Evolutionary conservation across 768 basidiomycete species (phyloP), one percentile per base, ranked within the genome.

Genomic region (Leucocoprinus sp.): DNA sequence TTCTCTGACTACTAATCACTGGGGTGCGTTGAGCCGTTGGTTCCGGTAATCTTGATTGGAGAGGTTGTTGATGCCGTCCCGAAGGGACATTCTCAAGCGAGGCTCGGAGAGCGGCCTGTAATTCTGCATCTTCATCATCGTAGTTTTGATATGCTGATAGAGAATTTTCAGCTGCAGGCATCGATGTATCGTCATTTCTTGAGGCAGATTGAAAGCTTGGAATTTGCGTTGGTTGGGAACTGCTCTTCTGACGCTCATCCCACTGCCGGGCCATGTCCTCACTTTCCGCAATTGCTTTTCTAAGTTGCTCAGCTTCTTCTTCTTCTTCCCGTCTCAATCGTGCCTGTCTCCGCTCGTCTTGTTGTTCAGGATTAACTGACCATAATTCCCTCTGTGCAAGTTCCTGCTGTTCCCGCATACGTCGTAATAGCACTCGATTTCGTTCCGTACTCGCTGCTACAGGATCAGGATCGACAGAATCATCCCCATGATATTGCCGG

Each of bases 91-190:
- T 66, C 57, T 84, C 83, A 50, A 93, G 66, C 28, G 90, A 92
- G 2, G 89, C 92, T 57, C 69, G 80, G 38, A 95, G 68, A 4
- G 92, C 92, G 8, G 90, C 91, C 63, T 93, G 92, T 37, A 95
- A 64, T 54, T 87, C 83, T 18, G 76, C 78, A 54, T 95, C 91
- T 41, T 93, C 91, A 52, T 93, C 91, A 51, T 93, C 91, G 53
- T 87, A 81, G 29, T 82, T 75, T 37, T 78, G 65, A 41, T 71
- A 22, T 9, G 19, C 31, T 38, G 19, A 21, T 29, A 21, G 24
- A 8, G 29, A 27, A 15, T 29, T 18, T 11, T 12, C 34, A 27
- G 23, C 41, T 17, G 48, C 40, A 42, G 22, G 17, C 41, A 37
- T 15, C 35, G 24, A 23, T 5, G 4, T 18, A 8, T 2, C 31